Evolutionary conservation across 495 filamentous ascomycete genomes (phyloP), one percentile per base, ranked within the genome.

Genomic region (Acidiella bohemica): DNA sequence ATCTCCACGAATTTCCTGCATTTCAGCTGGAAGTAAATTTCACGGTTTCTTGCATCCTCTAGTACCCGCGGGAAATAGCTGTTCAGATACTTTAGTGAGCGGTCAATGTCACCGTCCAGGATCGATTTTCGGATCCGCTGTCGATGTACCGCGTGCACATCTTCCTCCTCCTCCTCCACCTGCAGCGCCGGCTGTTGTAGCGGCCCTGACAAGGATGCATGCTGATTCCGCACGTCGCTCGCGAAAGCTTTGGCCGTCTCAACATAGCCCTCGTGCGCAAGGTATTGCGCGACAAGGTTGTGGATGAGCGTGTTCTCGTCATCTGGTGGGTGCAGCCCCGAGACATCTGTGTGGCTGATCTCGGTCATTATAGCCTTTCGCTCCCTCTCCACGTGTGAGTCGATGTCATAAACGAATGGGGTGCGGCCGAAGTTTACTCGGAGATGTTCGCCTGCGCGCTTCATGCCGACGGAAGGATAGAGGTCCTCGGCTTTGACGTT

Each of bases 1-100:
- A 97, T 93, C 60, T 97, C 90, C 34, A 96, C 74, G 53, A 95
- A 93, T 59, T 88, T 93, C 47, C 84, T 73, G 54, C 90, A 93
- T 42, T 78, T 74, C 33, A 99, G 66, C 40, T 83, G 79, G 61
- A 96, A 99, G 57, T 85, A 80, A 20, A 95, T 86, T 14, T 51
- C 47, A 13, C 29, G 18, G 28, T 86, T 78, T 22, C 84, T 75
- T 48, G 93, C 83, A n/a, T 84, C 73, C 28, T 74, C 68, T 9
- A 99, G 68, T 5, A 96, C 90, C 17, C 67, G 64, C 8, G 84
- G 78, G 55, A 94, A 96, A 50, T 74, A 85, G 5, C 66, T 64
- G 40, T 77, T 73, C 21, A 82, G 94, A 54, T 78, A 74, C 54
- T 84, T 78, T 18, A 96, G 67, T 10, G 88, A 88, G 53, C 69